phyloP scores from a whole-genome alignment of 495 filamentous ascomycete species.

The Trichoderma virens region DNA sequence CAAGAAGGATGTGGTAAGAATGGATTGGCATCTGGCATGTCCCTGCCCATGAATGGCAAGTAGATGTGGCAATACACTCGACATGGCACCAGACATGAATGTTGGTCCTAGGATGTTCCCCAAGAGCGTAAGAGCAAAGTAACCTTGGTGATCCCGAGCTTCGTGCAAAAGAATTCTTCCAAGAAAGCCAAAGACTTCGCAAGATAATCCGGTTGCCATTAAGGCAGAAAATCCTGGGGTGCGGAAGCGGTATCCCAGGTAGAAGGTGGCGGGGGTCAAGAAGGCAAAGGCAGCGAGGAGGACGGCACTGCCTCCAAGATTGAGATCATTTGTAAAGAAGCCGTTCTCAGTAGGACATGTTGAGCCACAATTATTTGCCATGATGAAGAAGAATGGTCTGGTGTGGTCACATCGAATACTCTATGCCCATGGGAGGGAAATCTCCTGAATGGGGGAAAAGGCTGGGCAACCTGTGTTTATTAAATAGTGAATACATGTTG shows the following conservation, averaged over 20 bases:
- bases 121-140: conserved; percentile 29
- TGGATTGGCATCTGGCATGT: conserved; percentile 21
- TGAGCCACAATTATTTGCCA: conserved; percentile 14
- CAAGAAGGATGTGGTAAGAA: conserved; percentile 26
- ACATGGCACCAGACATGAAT: conserved; percentile 29
- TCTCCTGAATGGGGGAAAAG: not conserved
- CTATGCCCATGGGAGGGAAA: not conserved
- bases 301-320: conserved; percentile 25
- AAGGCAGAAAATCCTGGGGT: conserved; percentile 24
- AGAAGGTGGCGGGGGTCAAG: conserved; percentile 28
- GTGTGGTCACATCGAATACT: not conserved
- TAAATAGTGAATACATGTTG: not conserved
- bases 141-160: conserved; percentile 18
- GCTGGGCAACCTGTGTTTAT: not conserved
- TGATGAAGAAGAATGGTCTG: not conserved
- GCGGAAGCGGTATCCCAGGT: conserved; percentile 29
- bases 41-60: conserved; percentile 33
- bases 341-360: conserved; percentile 17
- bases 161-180: conserved; percentile 28
- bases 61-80: conserved; percentile 28
- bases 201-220: conserved; percentile 25
- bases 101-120: conserved; percentile 33
- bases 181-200: conserved; percentile 34
- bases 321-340: conserved; percentile 23
- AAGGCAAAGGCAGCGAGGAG: conserved; percentile 33